Conservation (phyloP, 208 protist genomes). For the Balamuthia mandrillaris region DNA sequence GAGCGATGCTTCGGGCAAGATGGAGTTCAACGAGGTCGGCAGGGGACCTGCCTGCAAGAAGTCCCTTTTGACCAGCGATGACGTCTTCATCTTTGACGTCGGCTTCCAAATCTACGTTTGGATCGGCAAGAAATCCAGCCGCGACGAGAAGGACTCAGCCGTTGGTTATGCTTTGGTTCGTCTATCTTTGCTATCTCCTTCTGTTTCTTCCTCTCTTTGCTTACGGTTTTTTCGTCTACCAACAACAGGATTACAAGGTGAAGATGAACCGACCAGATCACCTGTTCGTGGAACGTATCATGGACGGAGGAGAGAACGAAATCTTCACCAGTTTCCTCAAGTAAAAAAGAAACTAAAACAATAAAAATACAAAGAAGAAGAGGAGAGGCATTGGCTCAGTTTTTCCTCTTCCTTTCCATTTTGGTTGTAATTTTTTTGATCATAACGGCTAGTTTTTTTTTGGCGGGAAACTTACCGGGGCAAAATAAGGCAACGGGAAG, state of each 20-base stretch:
- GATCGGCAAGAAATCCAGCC: not conserved
- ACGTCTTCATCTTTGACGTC: not conserved
- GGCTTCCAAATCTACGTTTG: conserved; percentile 9
- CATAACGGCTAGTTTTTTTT: too few relatives aligned
- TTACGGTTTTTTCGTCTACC: too few relatives aligned
- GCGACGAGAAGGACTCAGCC: not conserved
- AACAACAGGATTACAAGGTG: not conserved
- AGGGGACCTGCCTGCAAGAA: not conserved
- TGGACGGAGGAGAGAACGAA: conserved; percentile 7
- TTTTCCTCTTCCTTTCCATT: too few relatives aligned
- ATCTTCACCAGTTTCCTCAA: not conserved
- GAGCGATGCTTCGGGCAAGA: not conserved
- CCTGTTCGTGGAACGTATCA: not conserved
- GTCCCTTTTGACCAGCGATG: not conserved
- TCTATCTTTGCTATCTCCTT: too few relatives aligned
- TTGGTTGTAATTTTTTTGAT: too few relatives aligned
- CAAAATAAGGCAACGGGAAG: too few relatives aligned
- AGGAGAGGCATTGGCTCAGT: too few relatives aligned
- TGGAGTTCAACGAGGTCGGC: not conserved
- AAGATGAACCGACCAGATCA: not conserved
- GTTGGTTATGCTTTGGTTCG: conserved; percentile 1
- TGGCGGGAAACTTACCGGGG: too few relatives aligned
- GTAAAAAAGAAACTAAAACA: not conserved
- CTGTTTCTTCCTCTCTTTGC: too few relatives aligned
- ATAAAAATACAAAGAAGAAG: too few relatives aligned